Conservation (phyloP, 176 grass and related monocot genomes). For the barley (Hordeum vulgare) region MorexV3_pseudomolecules_assembly NC_058518.1:348817097-348817596, state of each 20-base stretch:
- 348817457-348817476: background rate
- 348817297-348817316: conserved; percentile 87
- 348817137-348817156: too few species aligned
- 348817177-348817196: conserved; percentile 49
- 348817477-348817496: background rate
- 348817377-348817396: conserved; percentile 81
- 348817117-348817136: too few species aligned
- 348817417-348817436: background rate
- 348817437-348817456: background rate
- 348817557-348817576: background rate
- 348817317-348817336: conserved; percentile 61
- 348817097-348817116: too few species aligned
- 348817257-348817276: conserved; percentile 80
- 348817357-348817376: conserved; percentile 94
- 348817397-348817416: conserved; percentile 70
- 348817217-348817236: conserved; percentile 1
- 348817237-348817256: conserved; percentile 76
- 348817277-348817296: conserved; percentile 86
- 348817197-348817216: background rate
- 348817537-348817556: background rate
- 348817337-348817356: conserved; percentile 92
- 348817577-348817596: background rate
- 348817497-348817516: background rate
- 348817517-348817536: background rate
- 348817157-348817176: too few species aligned